These are phyloP conservation scores for Keithomyces neogunnii DNA, from an alignment of 2,329 filamentous ascomycete species.

Conservation along the genomic window DNA sequence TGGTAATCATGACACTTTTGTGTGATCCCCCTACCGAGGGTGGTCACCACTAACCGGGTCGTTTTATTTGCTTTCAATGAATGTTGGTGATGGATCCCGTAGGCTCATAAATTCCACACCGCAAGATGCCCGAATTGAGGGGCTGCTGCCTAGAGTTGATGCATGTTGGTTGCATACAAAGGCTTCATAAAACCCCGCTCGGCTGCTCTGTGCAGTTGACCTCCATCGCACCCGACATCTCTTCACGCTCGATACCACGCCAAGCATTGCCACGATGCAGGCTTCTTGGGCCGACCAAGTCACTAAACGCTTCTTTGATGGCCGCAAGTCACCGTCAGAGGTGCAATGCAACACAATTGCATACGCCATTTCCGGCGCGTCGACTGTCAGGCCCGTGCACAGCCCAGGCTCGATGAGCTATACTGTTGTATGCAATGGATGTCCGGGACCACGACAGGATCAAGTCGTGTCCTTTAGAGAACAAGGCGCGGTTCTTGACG, in stretches of 20 bases:
- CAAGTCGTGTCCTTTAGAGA: slow-evolving; percentile 12
- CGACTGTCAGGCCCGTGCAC: slow-evolving; percentile 13
- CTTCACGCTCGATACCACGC: slow-evolving; percentile 5
- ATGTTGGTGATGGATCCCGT: too few species aligned
- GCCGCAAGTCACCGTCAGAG: slow-evolving; percentile 15
- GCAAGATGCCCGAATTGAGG: too few species aligned
- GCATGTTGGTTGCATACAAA: too few species aligned
- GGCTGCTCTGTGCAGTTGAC: too few species aligned
- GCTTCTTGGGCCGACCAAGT: slow-evolving; percentile 9
- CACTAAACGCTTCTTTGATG: slow-evolving; percentile 11
- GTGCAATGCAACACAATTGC: slow-evolving; percentile 16
- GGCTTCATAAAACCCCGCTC: too few species aligned
- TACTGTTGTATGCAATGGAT: slow-evolving; percentile 16
- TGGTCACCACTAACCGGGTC: too few species aligned
- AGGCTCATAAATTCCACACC: too few species aligned
- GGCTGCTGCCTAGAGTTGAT: too few species aligned
- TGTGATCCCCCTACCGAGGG: too few species aligned
- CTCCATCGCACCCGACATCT: too few species aligned
- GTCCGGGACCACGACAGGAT: slow-evolving; percentile 7
- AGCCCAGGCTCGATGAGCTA: slow-evolving; percentile 20
- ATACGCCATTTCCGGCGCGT: slow-evolving; percentile 11
- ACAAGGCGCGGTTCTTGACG: slow-evolving; percentile 7
- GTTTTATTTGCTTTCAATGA: too few species aligned
- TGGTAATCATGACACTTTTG: too few species aligned
- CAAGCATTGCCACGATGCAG: slow-evolving; percentile 21